Base-by-base conservation (phyloP, 805 yeast genomes). In the Metahyphopichia silvanorum region DNA sequence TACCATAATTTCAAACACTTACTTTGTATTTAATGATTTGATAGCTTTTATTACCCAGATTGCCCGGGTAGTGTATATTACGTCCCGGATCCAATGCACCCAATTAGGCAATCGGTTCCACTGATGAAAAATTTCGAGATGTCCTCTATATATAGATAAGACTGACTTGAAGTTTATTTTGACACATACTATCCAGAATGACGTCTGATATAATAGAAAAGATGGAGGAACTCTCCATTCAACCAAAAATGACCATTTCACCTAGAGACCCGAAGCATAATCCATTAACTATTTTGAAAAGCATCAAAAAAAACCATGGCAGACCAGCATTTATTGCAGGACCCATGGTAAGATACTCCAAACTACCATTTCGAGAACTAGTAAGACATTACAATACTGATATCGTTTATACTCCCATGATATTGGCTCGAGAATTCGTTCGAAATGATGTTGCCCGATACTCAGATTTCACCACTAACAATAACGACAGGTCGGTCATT, bases 301-400 rank as follows among this genome's bases (percentile, higher is more conserved):
- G 43, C 10, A 46, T 47, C 29, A 47, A 42, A 25, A 24, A 31
- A 7, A 37, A 37, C 9, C 42, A 58, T 9, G 55, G 57, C 6
- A 46, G 66, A 27, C 69, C 71, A 3, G 69, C 65, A 1, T 57
- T 50, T 31, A 49, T 66, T 10, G 71, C 69, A 4, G 98, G 98
- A 0, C 98, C 98, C 4, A 93, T 93, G 98, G 98, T 93, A 1
- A 67, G 98, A 32, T 93, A 93, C 65, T 86, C 96, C 1, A 91
- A 93, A 56, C 71, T 93, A 26, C 96, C 98, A 3, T 91, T 93
- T 51, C 70, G 98, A 32, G 85, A 86, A 38, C 64, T 86, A 5
- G 79, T 64, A 5, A 51, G 96, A 20, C 79, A 79, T 23, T 86
- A 79, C 54, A 68, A 74, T 33, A 77, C 81, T 27, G 95, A 88